phyloP scores from a whole-genome alignment of 2,329 filamentous ascomycete genomes.

The Stachybotrys elegans region DNA sequence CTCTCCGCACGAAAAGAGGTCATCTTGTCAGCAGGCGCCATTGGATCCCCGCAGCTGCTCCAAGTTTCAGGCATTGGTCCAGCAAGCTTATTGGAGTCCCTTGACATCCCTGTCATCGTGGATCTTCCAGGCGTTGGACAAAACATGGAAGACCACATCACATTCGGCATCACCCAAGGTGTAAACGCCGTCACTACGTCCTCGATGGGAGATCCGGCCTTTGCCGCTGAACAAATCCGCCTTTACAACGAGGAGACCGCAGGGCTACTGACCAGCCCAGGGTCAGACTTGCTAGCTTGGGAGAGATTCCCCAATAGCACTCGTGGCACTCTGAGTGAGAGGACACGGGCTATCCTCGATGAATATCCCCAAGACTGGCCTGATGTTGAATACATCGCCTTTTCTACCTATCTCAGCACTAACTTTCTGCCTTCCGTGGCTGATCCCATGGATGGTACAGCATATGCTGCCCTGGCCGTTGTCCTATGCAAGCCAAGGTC shows the following conservation, averaged over 20 bases:
- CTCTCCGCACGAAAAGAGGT: background rate
- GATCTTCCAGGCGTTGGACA: background rate
- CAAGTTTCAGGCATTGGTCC: background rate
- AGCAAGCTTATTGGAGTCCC: background rate
- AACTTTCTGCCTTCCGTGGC: background rate
- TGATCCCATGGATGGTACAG: background rate
- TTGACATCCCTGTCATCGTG: background rate
- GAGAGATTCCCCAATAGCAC: background rate
- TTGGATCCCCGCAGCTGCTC: background rate
- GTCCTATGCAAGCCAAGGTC: background rate
- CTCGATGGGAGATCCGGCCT: background rate
- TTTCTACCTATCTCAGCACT: background rate
- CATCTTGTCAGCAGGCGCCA: background rate
- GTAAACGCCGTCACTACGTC: background rate
- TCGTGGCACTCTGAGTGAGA: background rate
- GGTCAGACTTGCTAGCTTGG: background rate
- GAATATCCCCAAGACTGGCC: background rate
- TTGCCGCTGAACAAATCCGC: background rate
- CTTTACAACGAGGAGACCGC: background rate
- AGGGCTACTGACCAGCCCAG: background rate
- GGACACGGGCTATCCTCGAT: background rate
- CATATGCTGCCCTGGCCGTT: background rate
- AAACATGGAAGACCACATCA: background rate
- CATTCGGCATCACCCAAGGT: background rate
- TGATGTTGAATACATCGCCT: background rate